These are phyloP conservation scores for Volutella citrinella DNA, from an alignment of 2,329 filamentous ascomycete species.

Conservation along the genomic window DNA sequence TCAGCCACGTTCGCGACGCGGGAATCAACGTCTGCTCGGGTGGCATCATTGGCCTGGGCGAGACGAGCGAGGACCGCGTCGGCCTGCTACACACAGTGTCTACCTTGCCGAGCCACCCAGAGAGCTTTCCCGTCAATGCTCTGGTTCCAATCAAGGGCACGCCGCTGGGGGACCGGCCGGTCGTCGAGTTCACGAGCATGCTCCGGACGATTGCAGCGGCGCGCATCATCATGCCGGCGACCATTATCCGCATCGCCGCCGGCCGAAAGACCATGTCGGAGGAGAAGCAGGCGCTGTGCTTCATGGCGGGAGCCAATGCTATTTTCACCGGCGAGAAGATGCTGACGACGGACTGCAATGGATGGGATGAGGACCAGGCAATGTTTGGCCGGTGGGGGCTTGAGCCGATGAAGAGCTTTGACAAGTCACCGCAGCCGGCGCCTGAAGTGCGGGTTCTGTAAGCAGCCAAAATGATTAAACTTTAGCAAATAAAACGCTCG, in stretches of 20 bases:
- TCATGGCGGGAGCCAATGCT: constrained; percentile 89
- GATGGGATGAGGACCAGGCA: constrained; percentile 82
- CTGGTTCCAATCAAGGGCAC: constrained; percentile 90
- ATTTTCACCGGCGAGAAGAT: constrained; percentile 96
- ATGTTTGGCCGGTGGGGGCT: constrained; percentile 86
- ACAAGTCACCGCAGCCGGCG: too few relatives aligned
- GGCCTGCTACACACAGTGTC: constrained; percentile 80
- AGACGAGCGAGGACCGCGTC: constrained; percentile 74
- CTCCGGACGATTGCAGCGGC: constrained; percentile 82
- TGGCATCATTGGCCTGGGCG: constrained; percentile 82
- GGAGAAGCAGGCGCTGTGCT: constrained; percentile 85
- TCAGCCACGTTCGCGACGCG: constrained; percentile 76
- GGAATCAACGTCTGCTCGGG: constrained; percentile 90
- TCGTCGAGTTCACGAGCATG: constrained; percentile 75
- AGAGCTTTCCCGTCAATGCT: constrained; percentile 89
- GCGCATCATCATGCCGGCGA: constrained; percentile 76
- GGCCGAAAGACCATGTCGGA: constrained; percentile 81
- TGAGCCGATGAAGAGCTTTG: constrained; percentile 66
- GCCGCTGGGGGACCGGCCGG: constrained; percentile 71
- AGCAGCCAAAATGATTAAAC: too few relatives aligned
- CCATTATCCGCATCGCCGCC: constrained; percentile 83
- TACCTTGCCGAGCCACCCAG: constrained; percentile 77
- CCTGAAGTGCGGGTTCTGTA: too few relatives aligned
- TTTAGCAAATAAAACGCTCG: too few relatives aligned
- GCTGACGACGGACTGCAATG: constrained; percentile 87